A percentile compares a stretch with the other conserved stretches of the same genome.
These are phyloP conservation scores for Auriscalpium orientale DNA, from an alignment of 768 basidiomycete genomes.

Conservation along the genomic window DNA sequence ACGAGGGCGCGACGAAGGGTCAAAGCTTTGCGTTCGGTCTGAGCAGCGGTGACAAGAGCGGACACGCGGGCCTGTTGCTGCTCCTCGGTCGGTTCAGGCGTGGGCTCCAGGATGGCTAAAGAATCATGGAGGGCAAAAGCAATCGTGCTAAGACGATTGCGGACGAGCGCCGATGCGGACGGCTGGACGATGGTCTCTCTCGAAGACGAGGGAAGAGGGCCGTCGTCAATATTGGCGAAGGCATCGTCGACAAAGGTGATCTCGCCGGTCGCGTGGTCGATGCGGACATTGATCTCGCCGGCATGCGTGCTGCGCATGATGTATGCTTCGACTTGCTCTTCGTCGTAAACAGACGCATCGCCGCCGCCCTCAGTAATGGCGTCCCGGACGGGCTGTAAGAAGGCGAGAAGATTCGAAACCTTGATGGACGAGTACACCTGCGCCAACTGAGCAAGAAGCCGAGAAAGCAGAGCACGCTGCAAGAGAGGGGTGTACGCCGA, in stretches of 20 bases:
- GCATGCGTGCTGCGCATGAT: slow-evolving; percentile 87
- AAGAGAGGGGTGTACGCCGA: slow-evolving; percentile 84
- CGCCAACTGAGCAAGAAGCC: slow-evolving; percentile 83
- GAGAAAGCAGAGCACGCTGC: slow-evolving; percentile 84
- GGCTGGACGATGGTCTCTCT: slow-evolving; percentile 53
- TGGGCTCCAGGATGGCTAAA: slow-evolving; percentile 46
- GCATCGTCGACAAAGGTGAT: slow-evolving; percentile 81
- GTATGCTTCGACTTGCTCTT: slow-evolving; percentile 83
- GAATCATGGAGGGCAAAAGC: slow-evolving; percentile 68
- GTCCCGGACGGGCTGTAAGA: slow-evolving; percentile 69
- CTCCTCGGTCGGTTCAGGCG: slow-evolving; percentile 38
- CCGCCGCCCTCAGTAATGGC: slow-evolving; percentile 37
- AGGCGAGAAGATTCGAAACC: slow-evolving; percentile 65
- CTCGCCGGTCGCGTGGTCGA: slow-evolving; percentile 83
- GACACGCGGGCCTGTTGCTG: slow-evolving; percentile 53
- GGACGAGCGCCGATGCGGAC: slow-evolving; percentile 61
- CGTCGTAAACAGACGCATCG: slow-evolving; percentile 39
- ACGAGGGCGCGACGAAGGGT: slow-evolving; percentile 73
- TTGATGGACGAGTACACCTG: slow-evolving; percentile 89
- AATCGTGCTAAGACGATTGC: slow-evolving; percentile 70
- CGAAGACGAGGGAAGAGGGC: slow-evolving; percentile 23
- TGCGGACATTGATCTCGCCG: slow-evolving; percentile 77
- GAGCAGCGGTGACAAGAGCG: slow-evolving; percentile 53
- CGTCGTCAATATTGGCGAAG: slow-evolving; percentile 40
- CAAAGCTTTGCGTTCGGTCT: slow-evolving; percentile 71